Base-by-base conservation (phyloP, 208 protist species). In the Crithidia fasciculata region DNA sequence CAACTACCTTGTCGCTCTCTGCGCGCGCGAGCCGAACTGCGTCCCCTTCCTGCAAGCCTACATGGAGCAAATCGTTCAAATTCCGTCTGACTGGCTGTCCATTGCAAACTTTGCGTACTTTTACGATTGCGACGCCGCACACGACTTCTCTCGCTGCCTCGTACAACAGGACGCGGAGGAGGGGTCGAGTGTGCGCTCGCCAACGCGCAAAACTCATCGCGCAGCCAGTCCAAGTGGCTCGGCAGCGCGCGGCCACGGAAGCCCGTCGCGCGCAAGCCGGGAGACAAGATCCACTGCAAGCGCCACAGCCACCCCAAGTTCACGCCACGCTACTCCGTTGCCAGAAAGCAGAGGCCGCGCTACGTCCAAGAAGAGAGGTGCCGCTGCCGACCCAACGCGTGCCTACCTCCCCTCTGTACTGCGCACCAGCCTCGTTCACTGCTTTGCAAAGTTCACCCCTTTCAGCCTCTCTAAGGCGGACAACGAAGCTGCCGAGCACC, bases 401-500 rank as follows among this genome's bases (percentile, higher is more conserved):
- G 55, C 18, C 5, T 44, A 60, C 16, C 62, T 98, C 13, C 98
- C 97, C 8, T 82, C 86, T 39, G 87, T 86, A 12, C 89, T 99
- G 60, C 90, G 96, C 37, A 81, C 78, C 2, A 95, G 88, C 12
- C 89, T 99, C 47, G 83, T 85, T 4, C 72, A 70, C 39, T 93
- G 88, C 60, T 99, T 99, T 75, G 40, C 53, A 7, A 80, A 89
- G 37, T 99, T 99, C 80, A 89, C 94, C 58, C 84, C 89, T 37
- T 98, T 98, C 72, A 82, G 91, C 52, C 76, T 99, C 43, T 95
- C 87, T 65, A 98, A 98, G 87, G 98, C 98, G 81, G 96, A 98
- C 90, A 99, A 97, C 61, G 88, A 92, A 66, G 59, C 76, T 18
- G 81, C 87, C 0, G 70, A 89, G 64, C 94, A 96, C 75, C 61